Percentiles rank a stretch among this genome's conserved stretches.
Evolutionary conservation across 2,329 filamentous ascomycete genomes (phyloP).

Genomic region (Botrytis fragariae): DNA sequence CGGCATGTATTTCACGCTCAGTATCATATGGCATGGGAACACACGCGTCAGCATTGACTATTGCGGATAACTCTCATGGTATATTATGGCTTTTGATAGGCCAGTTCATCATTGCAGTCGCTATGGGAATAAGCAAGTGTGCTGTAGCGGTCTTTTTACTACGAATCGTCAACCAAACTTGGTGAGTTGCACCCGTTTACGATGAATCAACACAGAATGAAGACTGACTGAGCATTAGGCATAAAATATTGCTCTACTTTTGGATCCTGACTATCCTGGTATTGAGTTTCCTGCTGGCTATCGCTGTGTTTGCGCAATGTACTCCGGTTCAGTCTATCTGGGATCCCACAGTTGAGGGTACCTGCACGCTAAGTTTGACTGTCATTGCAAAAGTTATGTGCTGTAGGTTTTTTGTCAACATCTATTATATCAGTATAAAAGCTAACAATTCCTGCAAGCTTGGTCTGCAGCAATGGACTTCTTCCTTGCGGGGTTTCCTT

Average conservation of each 20-base stretch:
- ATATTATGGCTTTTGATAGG: conserved; percentile 17
- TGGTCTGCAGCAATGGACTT: conserved; percentile 13
- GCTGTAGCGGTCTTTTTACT: conserved; percentile 11
- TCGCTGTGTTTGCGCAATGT: conserved; percentile 3
- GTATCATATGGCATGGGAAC: conserved; percentile 12
- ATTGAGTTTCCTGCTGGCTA: conserved; percentile 2
- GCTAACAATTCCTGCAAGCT: background rate
- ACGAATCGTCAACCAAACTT: conserved; percentile 13
- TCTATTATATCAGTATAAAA: no score
- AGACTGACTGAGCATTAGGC: background rate
- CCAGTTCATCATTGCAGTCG: conserved; percentile 8
- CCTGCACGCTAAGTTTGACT: conserved; percentile 3
- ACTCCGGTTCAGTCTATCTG: conserved; percentile 10
- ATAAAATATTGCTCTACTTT: conserved; percentile 9
- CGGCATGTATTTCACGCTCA: background rate
- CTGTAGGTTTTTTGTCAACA: background rate
- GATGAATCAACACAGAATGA: background rate
- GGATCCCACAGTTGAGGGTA: conserved; percentile 1
- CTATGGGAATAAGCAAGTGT: conserved; percentile 17
- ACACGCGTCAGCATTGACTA: background rate
- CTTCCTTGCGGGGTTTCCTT: conserved; percentile 12
- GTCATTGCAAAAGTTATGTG: conserved; percentile 11
- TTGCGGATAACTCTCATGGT: background rate
- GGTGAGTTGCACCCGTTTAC: background rate
- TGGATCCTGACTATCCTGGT: conserved; percentile 1